Evolutionary conservation across 2,329 filamentous ascomycete species (phyloP), one percentile per base, ranked within the genome.

Genomic region (Aspergillus fumigatus): DNA sequence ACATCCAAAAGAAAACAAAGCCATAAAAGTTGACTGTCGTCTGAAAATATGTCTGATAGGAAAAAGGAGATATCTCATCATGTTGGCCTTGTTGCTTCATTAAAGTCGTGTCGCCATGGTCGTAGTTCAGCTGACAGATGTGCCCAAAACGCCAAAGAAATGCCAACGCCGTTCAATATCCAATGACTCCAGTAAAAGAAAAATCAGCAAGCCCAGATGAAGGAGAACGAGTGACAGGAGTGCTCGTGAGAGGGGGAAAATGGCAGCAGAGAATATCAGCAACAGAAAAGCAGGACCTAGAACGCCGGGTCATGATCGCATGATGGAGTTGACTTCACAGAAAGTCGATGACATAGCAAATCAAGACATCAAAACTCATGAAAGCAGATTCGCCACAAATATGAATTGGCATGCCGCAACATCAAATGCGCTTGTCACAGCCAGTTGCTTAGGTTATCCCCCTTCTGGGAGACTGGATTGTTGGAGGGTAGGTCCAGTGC

Each of bases 381-480:
- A 53, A 47, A 29, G 29, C 38, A 43, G 51, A 47, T 53, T 27
- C 51, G 26, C 40, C 26, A 48, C 7, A 23, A n/a, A 26, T 14
- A 43, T 43, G 40, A 43, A 43, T 23, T 43, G n/a, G 40, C n/a
- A 9, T 43, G 40, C 21, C 11, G 40, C 5, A 43, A 21, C 21
- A 43, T n/a, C 40, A 19, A 4, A 43, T 10, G n/a, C 10, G 40
- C 40, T 23, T n/a, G 32, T 71, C 60, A 76, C 51, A 77, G 64
- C 74, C 75, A 77, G 56, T 71, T 69, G 51, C 63, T 67, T 38
- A 73, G 48, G 23, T 66, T 67, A 60, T 73, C 67, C 29, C 65
- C 64, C 54, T 65, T 61, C 25, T 59, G 65, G 10, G 63, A 52
- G 45, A 51, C 50, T 47, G 59, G 59, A 8, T 59, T 61, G 53